phyloP scores from a whole-genome alignment of 805 yeast species.

The Saturnispora halmiae region DNA sequence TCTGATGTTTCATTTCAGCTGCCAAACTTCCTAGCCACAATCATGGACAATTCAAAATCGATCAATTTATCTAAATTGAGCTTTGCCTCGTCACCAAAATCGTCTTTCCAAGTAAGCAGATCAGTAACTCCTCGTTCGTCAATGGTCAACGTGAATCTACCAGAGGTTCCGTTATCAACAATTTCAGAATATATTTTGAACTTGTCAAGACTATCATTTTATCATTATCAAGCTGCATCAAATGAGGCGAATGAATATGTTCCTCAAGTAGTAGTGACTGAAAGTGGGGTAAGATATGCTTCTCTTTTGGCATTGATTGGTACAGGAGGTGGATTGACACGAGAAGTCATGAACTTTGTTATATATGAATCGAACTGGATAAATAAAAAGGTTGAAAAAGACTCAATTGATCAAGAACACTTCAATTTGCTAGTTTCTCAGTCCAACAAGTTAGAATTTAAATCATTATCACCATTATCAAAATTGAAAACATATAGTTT shows the following conservation, averaged over 20 bases:
- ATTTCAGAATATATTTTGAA: slow-evolving; percentile 32
- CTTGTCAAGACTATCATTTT: slow-evolving; percentile 32
- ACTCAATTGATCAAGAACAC: slow-evolving; percentile 27
- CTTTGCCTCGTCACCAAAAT: slow-evolving; percentile 39
- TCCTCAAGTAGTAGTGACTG: slow-evolving; percentile 74
- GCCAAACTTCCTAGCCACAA: slow-evolving; percentile 28
- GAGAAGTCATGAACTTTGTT: slow-evolving; percentile 34
- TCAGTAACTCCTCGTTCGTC: slow-evolving; percentile 12
- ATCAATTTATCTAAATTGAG: slow-evolving; percentile 19
- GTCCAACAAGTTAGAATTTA: slow-evolving; percentile 37
- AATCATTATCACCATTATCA: slow-evolving; percentile 37
- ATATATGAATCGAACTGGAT: slow-evolving; percentile 31
- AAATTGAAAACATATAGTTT: slow-evolving; percentile 59
- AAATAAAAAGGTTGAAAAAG: background rate
- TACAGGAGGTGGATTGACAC: slow-evolving; percentile 40
- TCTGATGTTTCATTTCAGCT: slow-evolving; percentile 44
- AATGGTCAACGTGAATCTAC: slow-evolving; percentile 6
- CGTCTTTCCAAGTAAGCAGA: slow-evolving; percentile 30
- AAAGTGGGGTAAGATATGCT: slow-evolving; percentile 54
- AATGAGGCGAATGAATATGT: slow-evolving; percentile 61
- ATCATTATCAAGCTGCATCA: slow-evolving; percentile 43
- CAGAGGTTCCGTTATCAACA: slow-evolving; percentile 17
- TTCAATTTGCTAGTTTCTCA: slow-evolving; percentile 43
- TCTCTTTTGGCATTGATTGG: slow-evolving; percentile 49
- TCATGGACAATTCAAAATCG: slow-evolving; percentile 23